phyloP scores from a whole-genome alignment of 2,329 filamentous ascomycete species.

The Aspergillus ruber region DNA sequence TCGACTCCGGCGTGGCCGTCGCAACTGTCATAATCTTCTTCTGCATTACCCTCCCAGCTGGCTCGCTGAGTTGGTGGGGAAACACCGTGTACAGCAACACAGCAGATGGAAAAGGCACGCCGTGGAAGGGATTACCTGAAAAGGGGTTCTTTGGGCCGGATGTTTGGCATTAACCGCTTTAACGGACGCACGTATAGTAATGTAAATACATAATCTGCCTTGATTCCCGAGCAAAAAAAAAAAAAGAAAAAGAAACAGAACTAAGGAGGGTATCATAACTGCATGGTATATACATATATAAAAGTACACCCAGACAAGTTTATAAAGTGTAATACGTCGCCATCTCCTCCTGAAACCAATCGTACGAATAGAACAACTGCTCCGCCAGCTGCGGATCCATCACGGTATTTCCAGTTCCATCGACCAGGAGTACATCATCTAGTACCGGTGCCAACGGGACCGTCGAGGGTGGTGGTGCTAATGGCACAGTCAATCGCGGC shows the following conservation, averaged over 20 bases:
- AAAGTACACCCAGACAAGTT: slow-evolving; percentile 8
- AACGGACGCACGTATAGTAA: neutral
- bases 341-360: slow-evolving; percentile 36
- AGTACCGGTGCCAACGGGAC: slow-evolving; percentile 28
- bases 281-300: neutral
- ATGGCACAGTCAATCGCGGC: neutral
- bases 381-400: slow-evolving; percentile 32
- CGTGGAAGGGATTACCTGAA: slow-evolving; percentile 22
- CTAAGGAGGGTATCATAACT: neutral
- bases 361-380: slow-evolving; percentile 32
- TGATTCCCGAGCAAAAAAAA: neutral
- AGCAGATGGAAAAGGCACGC: slow-evolving; percentile 37
- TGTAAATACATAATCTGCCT: neutral
- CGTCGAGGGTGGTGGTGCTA: slow-evolving; percentile 1
- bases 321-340: slow-evolving; percentile 33
- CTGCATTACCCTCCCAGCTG: slow-evolving; percentile 36
- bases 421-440: slow-evolving; percentile 30
- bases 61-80: slow-evolving; percentile 37
- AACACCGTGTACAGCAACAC: slow-evolving; percentile 34
- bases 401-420: slow-evolving; percentile 22
- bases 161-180: slow-evolving; percentile 17
- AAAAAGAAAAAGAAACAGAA: slow-evolving; percentile 2
- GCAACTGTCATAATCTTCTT: slow-evolving; percentile 42
- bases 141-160: slow-evolving; percentile 27
- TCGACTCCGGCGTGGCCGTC: slow-evolving; percentile 39